Conservation (phyloP, 2,329 filamentous ascomycete genomes). For the Fusarium musae region DNA sequence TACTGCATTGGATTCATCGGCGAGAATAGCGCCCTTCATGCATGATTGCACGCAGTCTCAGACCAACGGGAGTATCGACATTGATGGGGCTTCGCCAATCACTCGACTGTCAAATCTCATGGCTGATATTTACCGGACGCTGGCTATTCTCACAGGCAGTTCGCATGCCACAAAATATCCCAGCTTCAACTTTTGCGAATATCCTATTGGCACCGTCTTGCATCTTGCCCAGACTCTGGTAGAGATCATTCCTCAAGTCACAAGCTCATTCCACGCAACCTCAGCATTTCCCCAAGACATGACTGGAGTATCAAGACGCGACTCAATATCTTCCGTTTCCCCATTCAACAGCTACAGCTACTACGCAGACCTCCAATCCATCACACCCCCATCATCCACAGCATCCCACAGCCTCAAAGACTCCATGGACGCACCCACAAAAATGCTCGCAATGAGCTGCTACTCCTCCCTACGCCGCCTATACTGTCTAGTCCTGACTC, state of each 20-base stretch:
- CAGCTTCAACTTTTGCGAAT: not conserved
- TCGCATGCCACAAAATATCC: not conserved
- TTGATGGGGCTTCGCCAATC: not conserved
- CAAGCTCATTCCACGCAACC: not conserved
- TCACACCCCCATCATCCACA: not conserved
- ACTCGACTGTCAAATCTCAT: not conserved
- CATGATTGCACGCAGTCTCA: not conserved
- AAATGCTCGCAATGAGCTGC: not conserved
- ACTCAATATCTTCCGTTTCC: not conserved
- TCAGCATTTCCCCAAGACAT: not conserved
- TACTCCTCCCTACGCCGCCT: not conserved
- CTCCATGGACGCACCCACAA: not conserved
- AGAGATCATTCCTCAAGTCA: not conserved
- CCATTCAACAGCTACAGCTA: not conserved
- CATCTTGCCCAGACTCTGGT: not conserved
- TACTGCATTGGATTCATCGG: fast-evolving
- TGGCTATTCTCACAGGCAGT: not conserved
- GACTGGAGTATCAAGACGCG: not conserved
- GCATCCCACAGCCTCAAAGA: not conserved
- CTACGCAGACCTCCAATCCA: not conserved
- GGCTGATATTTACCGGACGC: not conserved
- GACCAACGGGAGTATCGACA: not conserved
- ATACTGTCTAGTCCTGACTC: not conserved
- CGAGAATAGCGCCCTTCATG: not conserved
- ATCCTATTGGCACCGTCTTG: not conserved